A percentile compares a stretch with the other conserved stretches of the same genome.
These are phyloP conservation scores for fission yeast (Schizosaccharomyces pombe) DNA, from an alignment of 805 yeast species.

Conservation along the genomic window DNA sequence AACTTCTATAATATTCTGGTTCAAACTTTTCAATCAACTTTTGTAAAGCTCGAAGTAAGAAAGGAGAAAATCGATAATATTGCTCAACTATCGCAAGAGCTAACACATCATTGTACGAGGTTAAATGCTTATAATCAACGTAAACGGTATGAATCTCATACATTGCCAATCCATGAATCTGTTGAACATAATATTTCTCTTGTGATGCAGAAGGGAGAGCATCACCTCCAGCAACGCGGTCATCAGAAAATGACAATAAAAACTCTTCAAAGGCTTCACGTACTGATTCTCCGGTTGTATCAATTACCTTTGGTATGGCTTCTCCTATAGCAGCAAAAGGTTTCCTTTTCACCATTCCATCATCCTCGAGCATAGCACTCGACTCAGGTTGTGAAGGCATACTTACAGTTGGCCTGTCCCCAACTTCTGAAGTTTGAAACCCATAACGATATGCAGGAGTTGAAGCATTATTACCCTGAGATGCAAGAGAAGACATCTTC, in stretches of 20 bases:
- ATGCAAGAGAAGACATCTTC: background rate
- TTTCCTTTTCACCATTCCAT: background rate
- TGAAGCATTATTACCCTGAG: background rate
- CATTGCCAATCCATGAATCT: slow-evolving; percentile 55
- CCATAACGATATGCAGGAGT: background rate
- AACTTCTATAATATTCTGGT: slow-evolving; percentile 20
- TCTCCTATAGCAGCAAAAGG: slow-evolving; percentile 2
- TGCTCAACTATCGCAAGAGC: slow-evolving; percentile 79
- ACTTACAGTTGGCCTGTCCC: background rate
- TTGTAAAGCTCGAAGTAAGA: slow-evolving; percentile 48
- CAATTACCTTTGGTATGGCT: slow-evolving; percentile 66
- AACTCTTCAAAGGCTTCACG: slow-evolving; percentile 75
- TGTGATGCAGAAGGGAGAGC: slow-evolving; percentile 13
- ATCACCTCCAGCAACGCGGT: slow-evolving; percentile 18
- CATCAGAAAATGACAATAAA: slow-evolving; percentile 34
- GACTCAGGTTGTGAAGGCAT: background rate
- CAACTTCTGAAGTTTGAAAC: background rate
- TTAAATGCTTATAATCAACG: slow-evolving; percentile 62
- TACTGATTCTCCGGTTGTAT: slow-evolving; percentile 81
- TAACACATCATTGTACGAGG: slow-evolving; percentile 44
- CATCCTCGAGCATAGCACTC: background rate
- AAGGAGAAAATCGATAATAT: slow-evolving; percentile 80
- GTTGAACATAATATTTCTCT: slow-evolving; percentile 37
- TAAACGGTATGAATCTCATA: slow-evolving; percentile 58
- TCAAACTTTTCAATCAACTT: slow-evolving; percentile 49